Base-by-base conservation (phyloP, 83 land plant species). In the Picea mariana region DNA sequence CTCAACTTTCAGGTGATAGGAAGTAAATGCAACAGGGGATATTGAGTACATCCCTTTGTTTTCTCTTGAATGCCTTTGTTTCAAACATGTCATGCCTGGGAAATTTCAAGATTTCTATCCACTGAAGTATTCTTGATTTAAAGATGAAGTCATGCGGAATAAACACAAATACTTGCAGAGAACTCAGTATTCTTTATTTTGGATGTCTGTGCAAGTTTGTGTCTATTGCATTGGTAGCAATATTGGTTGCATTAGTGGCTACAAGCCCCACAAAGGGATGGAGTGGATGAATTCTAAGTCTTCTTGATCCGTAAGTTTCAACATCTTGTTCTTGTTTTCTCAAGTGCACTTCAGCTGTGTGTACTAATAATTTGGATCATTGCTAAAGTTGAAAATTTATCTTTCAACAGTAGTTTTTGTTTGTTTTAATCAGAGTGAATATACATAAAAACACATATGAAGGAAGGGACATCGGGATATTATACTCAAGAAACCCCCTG, bases 251-350 rank as follows among this genome's bases (percentile, higher is more conserved):
- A 47, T 77, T 95, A 80, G 99, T 98, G 76, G 99, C 99, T 77
- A 90, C 98, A 4, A 98, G 99, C 78, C 99, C 99, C 44, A 98
- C 99, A 64, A 98, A 94, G 84, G 99, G 99, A 24, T 98, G 99
- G 99, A 98, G 99, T 94, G 99, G 99, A 38, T 90, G 99, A 58
- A 98, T 98, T 84, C 81, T 98, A 89, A 98, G 99, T 81, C 90
- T 98, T 78, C 98, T 98, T 87, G 99, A 98, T 84, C 99, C 99
- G 99, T 98, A 90, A 92, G 96, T 79, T 63, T 47, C 68, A 62
- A n/a, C 40, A 73, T 44, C n/a, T 73, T 73, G 55, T 0, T 0
- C 13, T 42, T 15, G 31, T 40, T 71, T 71, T 0, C 40, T 7
- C 47, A 42, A 5, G 75, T 71, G 3, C 0, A 0, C 13, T 42